Base-by-base conservation (phyloP, 805 yeast genomes). In the Maudiozyma serrabonitensis region DNA sequence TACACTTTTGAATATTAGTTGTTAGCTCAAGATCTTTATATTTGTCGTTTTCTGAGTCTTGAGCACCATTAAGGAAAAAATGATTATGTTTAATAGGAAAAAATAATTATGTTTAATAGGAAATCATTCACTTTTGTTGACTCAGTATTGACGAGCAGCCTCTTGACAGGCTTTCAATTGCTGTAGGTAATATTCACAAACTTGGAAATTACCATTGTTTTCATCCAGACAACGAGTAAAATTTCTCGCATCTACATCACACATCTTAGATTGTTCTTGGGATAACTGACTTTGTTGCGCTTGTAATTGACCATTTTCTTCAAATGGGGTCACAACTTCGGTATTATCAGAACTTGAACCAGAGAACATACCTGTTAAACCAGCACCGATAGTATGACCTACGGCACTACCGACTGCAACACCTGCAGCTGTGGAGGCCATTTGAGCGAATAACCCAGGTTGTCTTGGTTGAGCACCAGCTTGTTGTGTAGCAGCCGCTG, bases 381-480 rank as follows among this genome's bases (percentile, higher is more conserved):
- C 98, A 54, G 95, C 95, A 72, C 97, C 97, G 51, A 91, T 58
- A 40, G 97, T 88, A 76, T 93, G 99, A 54, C 99, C 99, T 49
- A 91, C 82, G 53, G 98, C 84, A 47, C 96, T 87, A 62, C 99
- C 99, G 50, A 93, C 97, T 48, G 98, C 99, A 43, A 93, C 99
- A 82, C 99, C 99, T 46, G 98, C 99, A 49, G 99, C 99, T 45
- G 99, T 93, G 45, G 95, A 76, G 39, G 98, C 98, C 99, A 93
- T 93, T 73, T 93, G 95, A 52, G 91, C 86, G 62, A 91, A 90
- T 66, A 91, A 61, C 61, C 98, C 97, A 45, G 97, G 97, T 60
- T 76, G 79, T 59, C 62, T 64, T 40, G 79, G 77, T 63, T 74
- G 83, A 47, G 76, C 72, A 15, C 19, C 54, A 5, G 48, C 47